A percentile compares a stretch with the other conserved stretches of the same genome.
These are phyloP conservation scores for Rutstroemia sp. DNA, from an alignment of 2,329 filamentous ascomycete species.

Conservation along the genomic window DNA sequence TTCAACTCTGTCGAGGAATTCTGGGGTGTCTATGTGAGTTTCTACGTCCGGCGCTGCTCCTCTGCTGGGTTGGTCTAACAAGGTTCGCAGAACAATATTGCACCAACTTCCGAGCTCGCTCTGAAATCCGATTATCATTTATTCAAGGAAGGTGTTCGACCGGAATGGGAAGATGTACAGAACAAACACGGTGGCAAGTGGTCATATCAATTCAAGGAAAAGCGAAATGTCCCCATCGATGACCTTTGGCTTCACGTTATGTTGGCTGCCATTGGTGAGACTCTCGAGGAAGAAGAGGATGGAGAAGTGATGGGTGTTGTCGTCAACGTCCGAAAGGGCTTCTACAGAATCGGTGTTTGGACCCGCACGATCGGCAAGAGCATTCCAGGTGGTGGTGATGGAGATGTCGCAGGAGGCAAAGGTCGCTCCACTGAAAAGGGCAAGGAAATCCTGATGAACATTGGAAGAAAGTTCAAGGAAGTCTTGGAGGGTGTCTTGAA, in stretches of 20 bases:
- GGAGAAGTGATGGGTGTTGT: constrained; percentile 99
- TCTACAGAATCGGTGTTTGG: constrained; percentile 97
- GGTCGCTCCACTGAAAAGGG: constrained; percentile 74
- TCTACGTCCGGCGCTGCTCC: neutral
- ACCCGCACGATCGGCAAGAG: constrained; percentile 87
- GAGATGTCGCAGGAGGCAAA: constrained; percentile 67
- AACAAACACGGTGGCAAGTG: constrained; percentile 99
- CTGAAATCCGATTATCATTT: constrained; percentile 99
- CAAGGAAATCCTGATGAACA: constrained; percentile 73
- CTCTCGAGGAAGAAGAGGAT: constrained; percentile 92
- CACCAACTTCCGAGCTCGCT: constrained; percentile 87
- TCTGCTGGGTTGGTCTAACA: constrained; percentile 7
- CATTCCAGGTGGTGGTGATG: constrained; percentile 67
- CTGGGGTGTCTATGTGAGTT: constrained; percentile 95
- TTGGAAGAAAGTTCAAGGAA: constrained; percentile 89
- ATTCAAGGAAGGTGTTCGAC: constrained; percentile 94
- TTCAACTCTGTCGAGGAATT: constrained; percentile 99
- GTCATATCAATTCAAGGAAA: constrained; percentile 97
- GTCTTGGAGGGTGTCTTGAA: constrained; percentile 78
- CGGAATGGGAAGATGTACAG: constrained; percentile 96
- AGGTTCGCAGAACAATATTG: constrained; percentile 82
- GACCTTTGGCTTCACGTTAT: constrained; percentile 96
- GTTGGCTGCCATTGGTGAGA: constrained; percentile 94
- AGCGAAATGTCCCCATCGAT: constrained; percentile 85
- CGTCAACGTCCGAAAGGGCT: constrained; percentile 96